These are phyloP conservation scores for Lactifluus piperatus DNA, from an alignment of 768 basidiomycete genomes.

Conservation along the genomic window DNA sequence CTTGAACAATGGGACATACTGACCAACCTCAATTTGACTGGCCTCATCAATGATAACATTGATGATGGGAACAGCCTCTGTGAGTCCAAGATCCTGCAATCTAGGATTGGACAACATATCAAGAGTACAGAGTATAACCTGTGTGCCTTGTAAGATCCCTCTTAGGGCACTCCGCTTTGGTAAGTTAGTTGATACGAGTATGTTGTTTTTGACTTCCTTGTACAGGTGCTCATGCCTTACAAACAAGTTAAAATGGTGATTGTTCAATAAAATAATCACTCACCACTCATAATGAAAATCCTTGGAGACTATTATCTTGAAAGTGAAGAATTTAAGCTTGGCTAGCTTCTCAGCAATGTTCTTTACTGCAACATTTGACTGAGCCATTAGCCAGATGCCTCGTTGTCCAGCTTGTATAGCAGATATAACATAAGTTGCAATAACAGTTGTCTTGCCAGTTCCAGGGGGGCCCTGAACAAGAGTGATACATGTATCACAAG, in stretches of 20 bases:
- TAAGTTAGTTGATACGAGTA: slow-evolving; percentile 43
- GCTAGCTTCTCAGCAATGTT: slow-evolving; percentile 79
- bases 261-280: slow-evolving; percentile 22
- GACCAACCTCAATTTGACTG: slow-evolving; percentile 24
- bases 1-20: slow-evolving; percentile 27
- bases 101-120: slow-evolving; percentile 54
- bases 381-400: slow-evolving; percentile 76
- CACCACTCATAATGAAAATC: slow-evolving; percentile 64
- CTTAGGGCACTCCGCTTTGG: slow-evolving; percentile 22
- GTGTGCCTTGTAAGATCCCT: slow-evolving; percentile 30
- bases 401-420: slow-evolving; percentile 21
- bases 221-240: slow-evolving; percentile 80
- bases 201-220: slow-evolving; percentile 34
- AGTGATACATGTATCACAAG: slow-evolving; percentile 29
- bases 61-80: slow-evolving; percentile 24
- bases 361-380: slow-evolving; percentile 83
- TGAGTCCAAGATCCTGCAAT: slow-evolving; percentile 20
- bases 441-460: slow-evolving; percentile 27
- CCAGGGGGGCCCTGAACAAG: slow-evolving; percentile 30
- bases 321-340: slow-evolving; percentile 43
- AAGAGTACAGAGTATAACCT: slow-evolving; percentile 68
- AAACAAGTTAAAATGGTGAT: background rate
- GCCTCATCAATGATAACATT: slow-evolving; percentile 32
- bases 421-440: slow-evolving; percentile 28
- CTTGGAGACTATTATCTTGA: slow-evolving; percentile 62